Evolutionary conservation across 768 basidiomycete species (phyloP).

Genomic region (Suillus bovinus): DNA sequence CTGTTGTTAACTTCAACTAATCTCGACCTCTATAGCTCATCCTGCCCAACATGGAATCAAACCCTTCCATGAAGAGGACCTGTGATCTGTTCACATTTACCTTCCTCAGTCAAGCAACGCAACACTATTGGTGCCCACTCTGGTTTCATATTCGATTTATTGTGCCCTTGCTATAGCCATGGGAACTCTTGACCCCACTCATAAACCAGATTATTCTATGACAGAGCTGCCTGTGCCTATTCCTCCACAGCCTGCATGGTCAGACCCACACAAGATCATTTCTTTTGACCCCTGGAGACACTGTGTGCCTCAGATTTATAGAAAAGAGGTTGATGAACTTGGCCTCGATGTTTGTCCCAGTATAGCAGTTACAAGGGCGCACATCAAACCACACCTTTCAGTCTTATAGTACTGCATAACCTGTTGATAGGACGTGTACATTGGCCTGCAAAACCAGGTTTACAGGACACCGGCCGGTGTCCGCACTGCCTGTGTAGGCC

Average conservation of each 20-base stretch:
- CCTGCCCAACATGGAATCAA: constrained; percentile 91
- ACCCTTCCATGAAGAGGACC: constrained; percentile 77
- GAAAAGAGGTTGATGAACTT: constrained; percentile 54
- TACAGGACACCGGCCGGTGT: no score
- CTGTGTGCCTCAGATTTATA: constrained; percentile 73
- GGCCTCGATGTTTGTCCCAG: constrained; percentile 89
- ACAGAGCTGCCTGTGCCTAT: constrained; percentile 86
- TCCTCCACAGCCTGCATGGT: constrained; percentile 78
- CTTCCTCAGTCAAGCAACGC: constrained; percentile 81
- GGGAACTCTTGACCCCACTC: constrained; percentile 73
- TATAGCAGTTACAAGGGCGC: constrained; percentile 90
- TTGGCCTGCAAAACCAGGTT: no score
- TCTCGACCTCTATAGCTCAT: constrained; percentile 51
- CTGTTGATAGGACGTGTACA: no score
- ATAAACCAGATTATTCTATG: constrained; percentile 79
- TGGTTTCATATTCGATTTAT: constrained; percentile 93
- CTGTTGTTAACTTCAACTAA: constrained; percentile 9
- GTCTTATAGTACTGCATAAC: no score
- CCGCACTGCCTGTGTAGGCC: no score
- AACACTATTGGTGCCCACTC: constrained; percentile 95
- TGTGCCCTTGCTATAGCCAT: constrained; percentile 91
- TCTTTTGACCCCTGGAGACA: constrained; percentile 95
- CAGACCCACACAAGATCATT: constrained; percentile 76
- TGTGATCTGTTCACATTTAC: constrained; percentile 84
- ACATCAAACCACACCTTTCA: constrained; percentile 60